A percentile compares a stretch with the other conserved stretches of the same genome.
phyloP scores from a whole-genome alignment of 2,329 filamentous ascomycete species.

The Aspergillus unguis region DNA sequence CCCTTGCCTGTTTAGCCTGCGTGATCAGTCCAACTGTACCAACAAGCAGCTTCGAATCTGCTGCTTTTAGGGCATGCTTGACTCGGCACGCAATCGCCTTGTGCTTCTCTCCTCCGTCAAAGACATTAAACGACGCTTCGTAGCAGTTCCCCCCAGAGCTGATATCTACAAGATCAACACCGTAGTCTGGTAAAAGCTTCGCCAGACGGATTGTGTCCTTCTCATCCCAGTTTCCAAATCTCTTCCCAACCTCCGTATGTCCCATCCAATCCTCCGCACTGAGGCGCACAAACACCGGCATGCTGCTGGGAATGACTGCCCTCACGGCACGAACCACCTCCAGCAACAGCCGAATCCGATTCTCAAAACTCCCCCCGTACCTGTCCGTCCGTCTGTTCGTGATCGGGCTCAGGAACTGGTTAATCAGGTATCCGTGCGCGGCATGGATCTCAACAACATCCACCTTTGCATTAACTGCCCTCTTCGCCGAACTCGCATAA shows the following conservation, averaged over 20 bases:
- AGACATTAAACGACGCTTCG: no score
- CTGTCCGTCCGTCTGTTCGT: constrained; percentile 46
- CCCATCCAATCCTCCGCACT: constrained; percentile 2
- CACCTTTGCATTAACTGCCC: constrained; percentile 52
- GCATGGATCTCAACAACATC: constrained; percentile 48
- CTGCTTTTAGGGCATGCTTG: no score
- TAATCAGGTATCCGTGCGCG: constrained; percentile 47
- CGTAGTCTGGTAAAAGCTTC: no score
- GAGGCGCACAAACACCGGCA: neutral
- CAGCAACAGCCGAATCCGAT: constrained; percentile 50
- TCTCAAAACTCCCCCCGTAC: constrained; percentile 48
- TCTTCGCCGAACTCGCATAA: constrained; percentile 42
- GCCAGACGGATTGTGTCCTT: no score
- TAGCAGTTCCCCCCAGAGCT: no score
- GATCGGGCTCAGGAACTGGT: constrained; percentile 47
- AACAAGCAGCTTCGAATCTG: no score
- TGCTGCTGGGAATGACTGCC: neutral
- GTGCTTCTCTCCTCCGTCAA: no score
- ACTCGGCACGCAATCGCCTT: no score
- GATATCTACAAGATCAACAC: no score
- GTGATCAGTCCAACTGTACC: no score
- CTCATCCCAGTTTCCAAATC: no score
- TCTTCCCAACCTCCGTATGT: neutral
- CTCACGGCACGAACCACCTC: constrained; percentile 45
- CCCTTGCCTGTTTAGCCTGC: no score